These are phyloP conservation scores for Monilinia laxa DNA, from an alignment of 2,329 filamentous ascomycete species.

Conservation along the genomic window DNA sequence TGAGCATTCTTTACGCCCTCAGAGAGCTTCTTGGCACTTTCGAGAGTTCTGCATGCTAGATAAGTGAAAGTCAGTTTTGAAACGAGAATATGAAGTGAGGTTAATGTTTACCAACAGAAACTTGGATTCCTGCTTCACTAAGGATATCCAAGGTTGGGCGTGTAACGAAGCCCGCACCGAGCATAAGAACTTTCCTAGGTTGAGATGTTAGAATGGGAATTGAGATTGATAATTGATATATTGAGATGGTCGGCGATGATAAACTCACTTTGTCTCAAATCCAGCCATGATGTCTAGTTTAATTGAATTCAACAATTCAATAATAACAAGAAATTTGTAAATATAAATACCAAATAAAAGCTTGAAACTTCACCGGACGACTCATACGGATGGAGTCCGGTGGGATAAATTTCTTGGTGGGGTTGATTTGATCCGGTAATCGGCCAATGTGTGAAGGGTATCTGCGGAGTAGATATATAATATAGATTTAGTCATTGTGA, in stretches of 20 bases:
- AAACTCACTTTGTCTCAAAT: conserved; percentile 14
- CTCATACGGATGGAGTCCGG: conserved; percentile 26
- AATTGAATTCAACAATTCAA: neutral
- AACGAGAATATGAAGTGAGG: neutral
- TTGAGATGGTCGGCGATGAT: no score
- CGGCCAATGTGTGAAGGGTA: conserved; percentile 20
- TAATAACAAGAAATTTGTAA: neutral
- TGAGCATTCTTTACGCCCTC: conserved; percentile 56
- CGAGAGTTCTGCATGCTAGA: conserved; percentile 49
- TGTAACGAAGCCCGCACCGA: conserved; percentile 55
- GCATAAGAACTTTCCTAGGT: conserved; percentile 46
- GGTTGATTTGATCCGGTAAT: conserved; percentile 34
- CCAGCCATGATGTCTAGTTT: conserved; percentile 15
- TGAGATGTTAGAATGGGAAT: neutral
- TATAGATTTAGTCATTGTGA: neutral
- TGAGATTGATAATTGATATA: neutral
- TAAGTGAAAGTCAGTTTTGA: neutral
- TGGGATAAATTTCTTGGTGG: conserved; percentile 31
- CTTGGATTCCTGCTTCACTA: conserved; percentile 54
- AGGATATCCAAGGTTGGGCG: conserved; percentile 59
- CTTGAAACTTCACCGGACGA: conserved; percentile 23
- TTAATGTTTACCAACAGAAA: conserved; percentile 52
- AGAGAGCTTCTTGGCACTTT: conserved; percentile 71
- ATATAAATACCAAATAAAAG: conserved; percentile 2
- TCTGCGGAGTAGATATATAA: no score